These are phyloP conservation scores for Cladosporium sp. DNA, from an alignment of 2,329 filamentous ascomycete species.

Conservation along the genomic window DNA sequence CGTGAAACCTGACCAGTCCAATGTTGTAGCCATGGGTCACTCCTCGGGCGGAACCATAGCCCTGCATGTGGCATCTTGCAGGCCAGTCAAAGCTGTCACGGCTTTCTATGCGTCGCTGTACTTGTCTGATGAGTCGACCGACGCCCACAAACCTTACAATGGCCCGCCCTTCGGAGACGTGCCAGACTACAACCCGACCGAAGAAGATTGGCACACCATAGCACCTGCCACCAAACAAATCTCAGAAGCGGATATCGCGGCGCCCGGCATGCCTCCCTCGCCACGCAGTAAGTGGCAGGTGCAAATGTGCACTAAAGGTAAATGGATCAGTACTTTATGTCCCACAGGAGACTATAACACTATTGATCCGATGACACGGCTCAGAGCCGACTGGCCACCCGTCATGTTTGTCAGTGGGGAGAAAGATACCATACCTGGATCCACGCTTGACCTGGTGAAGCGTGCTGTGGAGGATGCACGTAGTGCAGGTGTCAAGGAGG, in stretches of 20 bases:
- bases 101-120: constrained; percentile 21
- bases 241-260: constrained; percentile 13
- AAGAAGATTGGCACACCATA: constrained; percentile 18
- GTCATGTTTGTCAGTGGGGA: constrained; percentile 21
- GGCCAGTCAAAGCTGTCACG: constrained; percentile 17
- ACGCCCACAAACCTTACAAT: constrained; percentile 14
- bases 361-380: constrained; percentile 19
- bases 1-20: constrained; percentile 27
- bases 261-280: constrained; percentile 15
- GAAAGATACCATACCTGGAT: constrained; percentile 17
- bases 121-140: constrained; percentile 11
- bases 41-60: constrained; percentile 36
- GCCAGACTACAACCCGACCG: constrained; percentile 17
- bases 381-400: constrained; percentile 16
- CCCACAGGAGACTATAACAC: constrained; percentile 16
- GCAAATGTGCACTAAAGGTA: constrained; percentile 17
- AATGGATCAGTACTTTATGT: constrained; percentile 16
- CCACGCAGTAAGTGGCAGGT: constrained; percentile 19
- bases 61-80: constrained; percentile 41
- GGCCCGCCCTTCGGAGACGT: constrained; percentile 17
- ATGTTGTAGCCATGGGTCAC: constrained; percentile 36
- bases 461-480: constrained; percentile 17
- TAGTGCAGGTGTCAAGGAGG: constrained; percentile 15
- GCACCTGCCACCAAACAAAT: constrained; percentile 13
- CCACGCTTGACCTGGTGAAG: constrained; percentile 13